A percentile compares a stretch with the other conserved stretches of the same genome.
These are phyloP conservation scores for Colletotrichum gloeosporioides DNA, from an alignment of 2,329 filamentous ascomycete species.

Conservation along the genomic window DNA sequence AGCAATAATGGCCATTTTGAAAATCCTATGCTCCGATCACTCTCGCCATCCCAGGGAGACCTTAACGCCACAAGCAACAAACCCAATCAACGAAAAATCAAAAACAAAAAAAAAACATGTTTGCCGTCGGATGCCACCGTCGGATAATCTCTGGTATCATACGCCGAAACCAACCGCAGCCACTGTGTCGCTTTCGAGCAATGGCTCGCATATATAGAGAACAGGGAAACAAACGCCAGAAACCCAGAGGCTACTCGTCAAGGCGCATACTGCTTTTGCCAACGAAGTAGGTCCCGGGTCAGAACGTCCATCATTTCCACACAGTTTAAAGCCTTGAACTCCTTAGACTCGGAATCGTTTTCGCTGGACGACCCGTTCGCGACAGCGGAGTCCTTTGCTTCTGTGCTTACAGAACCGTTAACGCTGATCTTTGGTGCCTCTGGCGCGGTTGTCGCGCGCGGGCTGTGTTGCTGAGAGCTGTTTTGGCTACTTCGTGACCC, in stretches of 20 bases:
- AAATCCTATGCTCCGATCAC: neutral
- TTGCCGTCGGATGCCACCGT: neutral
- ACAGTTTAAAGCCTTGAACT: slow-evolving; percentile 79
- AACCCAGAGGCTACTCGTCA: slow-evolving; percentile 18
- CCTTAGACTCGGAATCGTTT: slow-evolving; percentile 38
- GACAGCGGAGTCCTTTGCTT: slow-evolving; percentile 5
- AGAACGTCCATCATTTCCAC: slow-evolving; percentile 91
- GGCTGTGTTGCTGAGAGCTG: slow-evolving; percentile 25
- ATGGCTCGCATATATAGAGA: slow-evolving; percentile 1
- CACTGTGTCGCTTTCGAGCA: neutral
- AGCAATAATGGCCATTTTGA: neutral
- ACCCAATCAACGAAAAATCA: neutral
- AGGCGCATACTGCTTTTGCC: slow-evolving; percentile 75
- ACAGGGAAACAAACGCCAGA: slow-evolving; percentile 53
- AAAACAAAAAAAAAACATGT: neutral
- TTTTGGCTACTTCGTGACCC: slow-evolving; percentile 37
- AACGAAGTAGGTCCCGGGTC: slow-evolving; percentile 80
- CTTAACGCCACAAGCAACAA: slow-evolving; percentile 3
- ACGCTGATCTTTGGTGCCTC: slow-evolving; percentile 21
- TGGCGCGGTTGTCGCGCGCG: slow-evolving; percentile 26
- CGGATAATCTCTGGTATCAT: slow-evolving; percentile 12
- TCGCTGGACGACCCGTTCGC: slow-evolving; percentile 21
- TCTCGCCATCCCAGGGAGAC: neutral
- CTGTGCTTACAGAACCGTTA: slow-evolving; percentile 22
- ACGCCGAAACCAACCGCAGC: slow-evolving; percentile 1